A percentile compares a stretch with the other conserved stretches of the same genome.
These are phyloP conservation scores for Ambrosiella xylebori DNA, from an alignment of 2,329 filamentous ascomycete genomes.

Conservation along the genomic window DNA sequence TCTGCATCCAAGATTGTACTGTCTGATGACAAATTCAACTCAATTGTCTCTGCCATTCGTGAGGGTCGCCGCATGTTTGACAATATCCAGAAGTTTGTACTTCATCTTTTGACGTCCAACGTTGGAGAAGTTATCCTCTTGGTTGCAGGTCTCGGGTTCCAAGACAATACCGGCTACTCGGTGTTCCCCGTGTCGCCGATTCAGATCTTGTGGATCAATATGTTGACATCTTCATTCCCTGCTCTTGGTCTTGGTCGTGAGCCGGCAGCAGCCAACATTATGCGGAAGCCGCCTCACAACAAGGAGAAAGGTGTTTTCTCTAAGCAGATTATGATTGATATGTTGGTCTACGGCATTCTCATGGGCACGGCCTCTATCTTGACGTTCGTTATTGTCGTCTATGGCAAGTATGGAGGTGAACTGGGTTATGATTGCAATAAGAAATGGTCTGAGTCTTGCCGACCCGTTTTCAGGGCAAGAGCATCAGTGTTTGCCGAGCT, in stretches of 20 bases:
- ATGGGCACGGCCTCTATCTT: conserved; percentile 53
- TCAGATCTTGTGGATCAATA: conserved; percentile 87
- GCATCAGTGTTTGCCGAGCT: conserved; percentile 57
- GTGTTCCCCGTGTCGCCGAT: conserved; percentile 77
- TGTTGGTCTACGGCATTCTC: conserved; percentile 61
- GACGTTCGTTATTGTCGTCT: conserved; percentile 49
- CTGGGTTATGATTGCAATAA: conserved; percentile 49
- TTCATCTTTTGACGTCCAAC: conserved; percentile 65
- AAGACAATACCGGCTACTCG: conserved; percentile 51
- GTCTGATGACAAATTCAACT: conserved; percentile 77
- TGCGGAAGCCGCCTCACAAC: conserved; percentile 63
- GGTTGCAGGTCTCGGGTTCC: conserved; percentile 66
- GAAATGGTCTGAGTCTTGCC: conserved; percentile 35
- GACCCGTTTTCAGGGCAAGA: conserved; percentile 49
- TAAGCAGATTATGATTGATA: conserved; percentile 59
- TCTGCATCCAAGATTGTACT: conserved; percentile 67
- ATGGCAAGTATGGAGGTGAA: conserved; percentile 35
- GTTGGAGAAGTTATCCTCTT: conserved; percentile 70
- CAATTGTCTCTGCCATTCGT: conserved; percentile 66
- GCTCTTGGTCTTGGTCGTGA: conserved; percentile 81
- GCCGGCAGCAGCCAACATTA: conserved; percentile 55
- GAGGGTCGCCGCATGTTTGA: conserved; percentile 75
- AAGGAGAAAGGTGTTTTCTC: conserved; percentile 55
- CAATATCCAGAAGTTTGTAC: conserved; percentile 76
- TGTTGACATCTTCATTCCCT: conserved; percentile 74